Conservation (phyloP, 2,329 filamentous ascomycete species). For the Paecilomyces sp. region DNA sequence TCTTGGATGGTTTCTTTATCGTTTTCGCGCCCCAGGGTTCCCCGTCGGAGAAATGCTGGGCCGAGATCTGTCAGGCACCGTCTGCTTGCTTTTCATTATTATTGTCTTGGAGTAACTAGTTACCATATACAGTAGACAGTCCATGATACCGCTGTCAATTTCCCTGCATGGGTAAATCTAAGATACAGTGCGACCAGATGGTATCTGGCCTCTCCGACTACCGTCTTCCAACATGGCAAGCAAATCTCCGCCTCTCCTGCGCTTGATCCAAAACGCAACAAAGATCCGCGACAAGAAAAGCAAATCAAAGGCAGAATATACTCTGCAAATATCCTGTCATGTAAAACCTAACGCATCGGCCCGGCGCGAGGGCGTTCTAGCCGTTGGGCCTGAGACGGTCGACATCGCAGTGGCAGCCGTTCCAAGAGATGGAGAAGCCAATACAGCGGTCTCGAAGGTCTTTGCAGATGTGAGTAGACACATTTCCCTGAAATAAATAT, state of each 20-base stretch:
- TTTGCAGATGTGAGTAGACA: conserved; percentile 48
- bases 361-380: conserved; percentile 53
- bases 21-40: background rate
- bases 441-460: conserved; percentile 57
- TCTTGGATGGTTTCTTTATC: background rate
- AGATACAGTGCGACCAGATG: background rate
- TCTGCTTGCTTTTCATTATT: too few relatives aligned
- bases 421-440: conserved; percentile 61
- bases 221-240: background rate
- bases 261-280: background rate
- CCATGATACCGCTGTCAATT: background rate
- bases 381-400: conserved; percentile 50
- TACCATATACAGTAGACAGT: background rate
- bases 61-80: background rate
- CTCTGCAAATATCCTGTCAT: conserved; percentile 56
- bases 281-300: background rate
- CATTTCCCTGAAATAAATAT: background rate
- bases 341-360: conserved; percentile 61
- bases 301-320: conserved; percentile 15
- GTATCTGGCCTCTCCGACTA: background rate
- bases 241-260: background rate
- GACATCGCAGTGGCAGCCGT: conserved; percentile 61
- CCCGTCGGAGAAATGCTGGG: background rate
- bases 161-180: background rate
- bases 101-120: background rate